Evolutionary conservation across 2,329 filamentous ascomycete species (phyloP), one percentile per base, ranked within the genome.

Genomic region (Botryotinia narcissicola): DNA sequence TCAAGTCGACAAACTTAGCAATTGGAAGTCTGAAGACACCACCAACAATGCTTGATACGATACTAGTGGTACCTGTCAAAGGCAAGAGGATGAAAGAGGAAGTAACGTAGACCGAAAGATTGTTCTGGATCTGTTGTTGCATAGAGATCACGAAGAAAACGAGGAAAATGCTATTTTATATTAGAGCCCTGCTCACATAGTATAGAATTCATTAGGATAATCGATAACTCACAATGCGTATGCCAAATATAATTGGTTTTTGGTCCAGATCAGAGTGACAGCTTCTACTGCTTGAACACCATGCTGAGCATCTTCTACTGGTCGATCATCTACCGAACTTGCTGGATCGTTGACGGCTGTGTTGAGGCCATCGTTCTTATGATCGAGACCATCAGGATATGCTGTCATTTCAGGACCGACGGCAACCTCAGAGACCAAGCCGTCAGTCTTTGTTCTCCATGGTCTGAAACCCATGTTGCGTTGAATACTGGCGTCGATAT

Each of bases 1-100:
- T 91, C 44, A 91, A 84, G 81, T 93, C 89, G 68, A 92, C 84
- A 37, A 92, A 84, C 80, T 92, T 93, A 71, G 91, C 90, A 76
- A 91, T 85, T 22, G 79, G 79, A 16, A 80, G 72, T 60, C 77
- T 76, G 40, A 78, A 61, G 25, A 79, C 77, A 22, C 78, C 79
- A 18, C 76, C 78, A 25, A 80, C 72, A 64, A 80, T 76, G 40
- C 75, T 72, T 5, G 78, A 77, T n/a, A 81, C 74, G 44, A 81
- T 79, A 7, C 62, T 62, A 1, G 78, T 80, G 14, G 78, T 78
- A 18, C 75, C 74, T 1, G 74, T 75, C 48, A 79, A 70, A 22
- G 78, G 76, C 10, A 78, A 75, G 4, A 75, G 46, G 1, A 37
- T 25, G 63, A 81, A 81, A 9, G 75, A 74, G 14, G 75, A 76